A percentile compares a stretch with the other conserved stretches of the same genome.
phyloP scores from a whole-genome alignment of 305 asterid genomes.

The Fraxinus greggii region DNA sequence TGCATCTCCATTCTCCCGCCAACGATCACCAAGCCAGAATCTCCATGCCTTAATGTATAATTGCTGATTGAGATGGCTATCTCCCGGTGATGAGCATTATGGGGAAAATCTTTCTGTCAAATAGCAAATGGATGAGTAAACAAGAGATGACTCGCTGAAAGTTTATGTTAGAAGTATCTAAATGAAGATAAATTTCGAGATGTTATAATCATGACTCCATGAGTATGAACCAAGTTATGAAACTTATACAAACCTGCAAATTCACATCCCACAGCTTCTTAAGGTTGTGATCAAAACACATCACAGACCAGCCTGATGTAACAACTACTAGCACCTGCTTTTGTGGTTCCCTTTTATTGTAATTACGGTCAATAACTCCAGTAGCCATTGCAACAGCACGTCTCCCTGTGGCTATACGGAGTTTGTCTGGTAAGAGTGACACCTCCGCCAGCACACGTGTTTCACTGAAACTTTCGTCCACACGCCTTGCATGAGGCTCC shows the following conservation, averaged over 20 bases:
- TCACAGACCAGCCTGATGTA: slow-evolving; percentile 90
- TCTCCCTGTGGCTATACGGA: slow-evolving; percentile 84
- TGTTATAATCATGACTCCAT: slow-evolving; percentile 16
- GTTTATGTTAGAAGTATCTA: slow-evolving; percentile 6
- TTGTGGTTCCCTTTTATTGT: slow-evolving; percentile 60
- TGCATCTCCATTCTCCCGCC: slow-evolving; percentile 99
- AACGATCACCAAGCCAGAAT: slow-evolving; percentile 82
- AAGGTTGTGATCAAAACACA: slow-evolving; percentile 98
- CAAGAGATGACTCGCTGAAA: slow-evolving; percentile 14
- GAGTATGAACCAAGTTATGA: slow-evolving; percentile 11
- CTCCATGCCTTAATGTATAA: slow-evolving; percentile 86
- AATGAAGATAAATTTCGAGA: not conserved
- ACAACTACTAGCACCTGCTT: slow-evolving; percentile 92
- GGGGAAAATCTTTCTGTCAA: slow-evolving; percentile 86
- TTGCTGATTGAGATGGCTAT: slow-evolving; percentile 79
- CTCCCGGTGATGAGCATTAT: slow-evolving; percentile 95
- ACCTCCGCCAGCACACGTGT: slow-evolving; percentile 79
- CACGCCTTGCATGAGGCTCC: slow-evolving; percentile 84
- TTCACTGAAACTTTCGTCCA: slow-evolving; percentile 89
- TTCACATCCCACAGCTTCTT: slow-evolving; percentile 89
- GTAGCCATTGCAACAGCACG: slow-evolving; percentile 97
- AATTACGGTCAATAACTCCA: slow-evolving; percentile 70
- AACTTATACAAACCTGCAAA: slow-evolving; percentile 58
- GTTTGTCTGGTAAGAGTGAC: slow-evolving; percentile 86
- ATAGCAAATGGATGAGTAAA: slow-evolving; percentile 25